A percentile compares a stretch with the other conserved stretches of the same genome.
These are phyloP conservation scores for Rhizophagus prolifer DNA, from an alignment of 192 early-diverging fungal genomes.

Conservation along the genomic window DNA sequence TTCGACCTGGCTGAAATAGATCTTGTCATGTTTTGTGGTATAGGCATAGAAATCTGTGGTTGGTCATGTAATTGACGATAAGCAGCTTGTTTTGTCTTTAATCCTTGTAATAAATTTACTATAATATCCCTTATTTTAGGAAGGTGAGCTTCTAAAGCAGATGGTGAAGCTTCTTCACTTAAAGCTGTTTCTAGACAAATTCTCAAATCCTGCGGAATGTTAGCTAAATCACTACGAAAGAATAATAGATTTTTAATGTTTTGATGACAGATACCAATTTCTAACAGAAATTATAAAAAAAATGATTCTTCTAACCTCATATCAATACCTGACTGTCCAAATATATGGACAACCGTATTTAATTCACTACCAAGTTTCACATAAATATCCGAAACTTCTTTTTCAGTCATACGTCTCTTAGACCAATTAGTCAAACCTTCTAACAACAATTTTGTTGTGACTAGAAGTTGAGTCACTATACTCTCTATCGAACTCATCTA, in stretches of 20 bases:
- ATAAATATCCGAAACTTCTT: conserved; percentile 50
- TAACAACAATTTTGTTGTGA: conserved; percentile 50
- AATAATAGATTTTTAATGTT: background rate
- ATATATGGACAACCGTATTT: conserved; percentile 32
- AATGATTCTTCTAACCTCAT: conserved; percentile 36
- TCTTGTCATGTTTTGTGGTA: background rate
- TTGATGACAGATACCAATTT: background rate
- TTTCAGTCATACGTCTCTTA: conserved; percentile 33
- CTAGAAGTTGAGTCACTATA: conserved; percentile 47
- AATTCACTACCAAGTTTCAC: conserved; percentile 45
- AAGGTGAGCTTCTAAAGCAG: conserved; percentile 47
- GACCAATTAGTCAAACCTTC: conserved; percentile 52
- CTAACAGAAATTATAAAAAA: background rate
- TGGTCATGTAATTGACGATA: conserved; percentile 36
- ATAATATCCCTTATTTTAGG: conserved; percentile 56
- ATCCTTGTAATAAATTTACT: conserved; percentile 48
- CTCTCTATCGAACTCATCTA: conserved; percentile 50
- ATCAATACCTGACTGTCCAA: conserved; percentile 34
- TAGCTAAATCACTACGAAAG: conserved; percentile 41
- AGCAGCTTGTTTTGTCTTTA: conserved; percentile 52
- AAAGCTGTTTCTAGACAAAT: conserved; percentile 48
- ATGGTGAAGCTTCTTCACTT: conserved; percentile 42
- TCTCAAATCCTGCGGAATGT: conserved; percentile 46
- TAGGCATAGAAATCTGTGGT: background rate
- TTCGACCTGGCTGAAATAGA: background rate